Percentiles rank a stretch among this genome's conserved stretches.
These are phyloP conservation scores for Zygoascus ofunaensis DNA, from an alignment of 805 yeast genomes.

Conservation along the genomic window DNA sequence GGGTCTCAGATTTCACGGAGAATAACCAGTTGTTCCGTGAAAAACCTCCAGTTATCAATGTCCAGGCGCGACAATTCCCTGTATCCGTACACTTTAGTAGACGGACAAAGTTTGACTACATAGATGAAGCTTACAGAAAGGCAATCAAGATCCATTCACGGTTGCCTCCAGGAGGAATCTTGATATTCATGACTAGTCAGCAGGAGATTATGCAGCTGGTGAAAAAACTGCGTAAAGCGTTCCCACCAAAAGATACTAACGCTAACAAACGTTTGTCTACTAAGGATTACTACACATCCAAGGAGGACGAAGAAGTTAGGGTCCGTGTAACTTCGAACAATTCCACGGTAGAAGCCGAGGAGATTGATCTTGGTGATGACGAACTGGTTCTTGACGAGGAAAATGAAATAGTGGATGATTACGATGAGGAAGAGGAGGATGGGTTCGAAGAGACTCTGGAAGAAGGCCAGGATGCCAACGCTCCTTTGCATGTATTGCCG, in stretches of 20 bases:
- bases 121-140: slow-evolving; percentile 79
- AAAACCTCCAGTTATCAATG: slow-evolving; percentile 76
- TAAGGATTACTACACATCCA: slow-evolving; percentile 14
- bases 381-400: slow-evolving; percentile 18
- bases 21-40: slow-evolving; percentile 59
- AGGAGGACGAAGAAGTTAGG: slow-evolving; percentile 24
- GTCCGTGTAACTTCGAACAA: slow-evolving; percentile 47
- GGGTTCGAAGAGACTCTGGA: slow-evolving; percentile 42
- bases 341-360: slow-evolving; percentile 78
- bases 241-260: slow-evolving; percentile 40
- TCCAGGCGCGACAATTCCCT: slow-evolving; percentile 90
- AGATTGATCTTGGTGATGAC: slow-evolving; percentile 47
- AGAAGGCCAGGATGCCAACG: slow-evolving; percentile 71
- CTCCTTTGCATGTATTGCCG: slow-evolving; percentile 82
- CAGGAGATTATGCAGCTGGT: slow-evolving; percentile 79
- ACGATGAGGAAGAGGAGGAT: slow-evolving; percentile 43
- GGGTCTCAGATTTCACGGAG: slow-evolving; percentile 89
- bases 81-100: slow-evolving; percentile 86
- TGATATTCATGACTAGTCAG: slow-evolving; percentile 89
- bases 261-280: too few relatives aligned
- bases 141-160: slow-evolving; percentile 76
- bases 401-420: slow-evolving; percentile 30
- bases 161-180: slow-evolving; percentile 89
- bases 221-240: slow-evolving; percentile 55
- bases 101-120: slow-evolving; percentile 65